These are phyloP conservation scores for Penicillium freii DNA, from an alignment of 2,329 filamentous ascomycete genomes.

Conservation along the genomic window DNA sequence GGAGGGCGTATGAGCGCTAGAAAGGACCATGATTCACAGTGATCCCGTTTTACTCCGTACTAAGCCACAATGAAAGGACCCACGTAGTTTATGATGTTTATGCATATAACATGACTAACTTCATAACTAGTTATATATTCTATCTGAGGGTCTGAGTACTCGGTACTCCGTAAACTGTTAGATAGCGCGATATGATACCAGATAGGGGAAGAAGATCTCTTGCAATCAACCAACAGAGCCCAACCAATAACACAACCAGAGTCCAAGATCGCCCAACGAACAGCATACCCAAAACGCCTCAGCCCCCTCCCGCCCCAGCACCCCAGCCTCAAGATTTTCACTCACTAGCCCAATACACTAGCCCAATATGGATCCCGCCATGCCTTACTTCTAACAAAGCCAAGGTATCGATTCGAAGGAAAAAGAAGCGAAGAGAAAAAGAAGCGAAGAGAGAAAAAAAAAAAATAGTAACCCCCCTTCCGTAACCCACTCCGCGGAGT, in stretches of 20 bases:
- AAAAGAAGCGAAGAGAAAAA: conserved; percentile 7
- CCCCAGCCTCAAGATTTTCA: conserved; percentile 6
- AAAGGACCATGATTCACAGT: too few relatives aligned
- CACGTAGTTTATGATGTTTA: not conserved
- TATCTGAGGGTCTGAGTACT: not conserved
- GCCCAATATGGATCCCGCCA: not conserved
- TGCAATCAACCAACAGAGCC: not conserved
- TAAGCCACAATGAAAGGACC: not conserved
- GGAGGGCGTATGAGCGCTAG: too few relatives aligned
- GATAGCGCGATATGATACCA: not conserved
- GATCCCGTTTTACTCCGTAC: not conserved
- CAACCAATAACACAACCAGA: not conserved
- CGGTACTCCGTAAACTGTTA: not conserved
- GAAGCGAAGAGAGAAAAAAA: conserved; percentile 6
- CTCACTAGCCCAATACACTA: conserved; percentile 2
- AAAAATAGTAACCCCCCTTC: not conserved
- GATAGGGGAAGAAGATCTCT: not conserved
- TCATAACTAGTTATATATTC: not conserved
- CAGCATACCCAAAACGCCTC: not conserved
- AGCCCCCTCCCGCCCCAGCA: not conserved
- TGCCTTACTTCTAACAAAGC: conserved; percentile 3
- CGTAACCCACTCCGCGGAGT: not conserved
- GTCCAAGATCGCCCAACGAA: not conserved
- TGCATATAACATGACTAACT: not conserved
- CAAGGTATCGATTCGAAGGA: conserved; percentile 1